Evolutionary conservation across 2,329 filamentous ascomycete species (phyloP), one percentile per base, ranked within the genome.

Genomic region (Alternaria brassicicola): DNA sequence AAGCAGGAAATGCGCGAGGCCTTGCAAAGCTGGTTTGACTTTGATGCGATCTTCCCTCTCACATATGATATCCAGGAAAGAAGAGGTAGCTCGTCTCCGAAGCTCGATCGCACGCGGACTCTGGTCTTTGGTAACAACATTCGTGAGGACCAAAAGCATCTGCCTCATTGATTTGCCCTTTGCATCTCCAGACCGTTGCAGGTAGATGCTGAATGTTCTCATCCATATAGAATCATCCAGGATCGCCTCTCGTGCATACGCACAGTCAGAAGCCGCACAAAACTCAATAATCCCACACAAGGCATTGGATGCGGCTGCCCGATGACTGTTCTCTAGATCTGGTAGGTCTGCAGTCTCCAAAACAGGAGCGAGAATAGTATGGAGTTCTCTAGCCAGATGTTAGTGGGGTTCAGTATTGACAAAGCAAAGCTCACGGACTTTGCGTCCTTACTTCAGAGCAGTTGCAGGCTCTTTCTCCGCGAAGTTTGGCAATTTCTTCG

Each of bases 11-110:
- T 88, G 84, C 46, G 89, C 87, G 35, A 92, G 78, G 15, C 85
- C 85, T 68, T 88, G 88, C 60, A 92, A 84, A 6, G 88, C 86
- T 33, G 89, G 89, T 72, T 92, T 92, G 38, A 88, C 86, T 50
- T 88, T 81, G 9, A 87, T 84, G 62, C 85, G 87, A 15, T 86
- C 82, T 31, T 86, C 86, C 59, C 85, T 82, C 55, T 85, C 83
- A 21, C 83, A 81, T 39, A 91, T 82, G 13, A 89, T 85, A 2
- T 84, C 83, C 15, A 90, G 69, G 6, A 88, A 80, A 5, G 79
- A 83, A 25, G 55, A 51, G 21, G 68, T 60, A 30, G 74, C 70
- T 38, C 64, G 57, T 25, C 70, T 53, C 33, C 73, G 65, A 17
- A 78, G 67, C 23, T 71, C 52, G 3, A 52, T 23, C 13, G 71